Percentiles rank a stretch among this genome's conserved stretches.
phyloP scores from a whole-genome alignment of 106 monocot species.

The Dioscorea dumetorum region DNA sequence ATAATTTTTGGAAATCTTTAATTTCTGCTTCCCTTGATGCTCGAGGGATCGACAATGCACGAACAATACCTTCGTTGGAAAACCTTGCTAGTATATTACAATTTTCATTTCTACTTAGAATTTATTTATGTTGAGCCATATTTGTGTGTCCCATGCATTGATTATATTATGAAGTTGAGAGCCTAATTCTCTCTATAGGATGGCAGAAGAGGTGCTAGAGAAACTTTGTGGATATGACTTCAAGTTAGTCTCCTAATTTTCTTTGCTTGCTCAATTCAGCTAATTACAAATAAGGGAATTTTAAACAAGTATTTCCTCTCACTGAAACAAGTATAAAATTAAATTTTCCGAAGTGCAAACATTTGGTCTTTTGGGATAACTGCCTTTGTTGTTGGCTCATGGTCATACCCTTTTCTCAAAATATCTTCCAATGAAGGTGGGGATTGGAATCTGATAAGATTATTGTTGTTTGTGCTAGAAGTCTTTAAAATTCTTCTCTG shows the following conservation, averaged over 20 bases:
- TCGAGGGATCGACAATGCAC: conserved; percentile 47
- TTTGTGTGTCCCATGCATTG: too few relatives aligned
- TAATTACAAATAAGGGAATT: neutral
- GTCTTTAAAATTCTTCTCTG: too few relatives aligned
- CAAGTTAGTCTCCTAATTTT: conserved; percentile 30
- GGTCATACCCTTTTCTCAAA: too few relatives aligned
- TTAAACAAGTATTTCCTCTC: neutral
- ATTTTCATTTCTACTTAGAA: too few relatives aligned
- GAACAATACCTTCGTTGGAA: conserved; percentile 84
- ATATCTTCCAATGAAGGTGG: too few relatives aligned
- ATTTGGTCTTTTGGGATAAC: conserved; percentile 76
- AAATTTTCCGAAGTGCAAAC: conserved; percentile 36
- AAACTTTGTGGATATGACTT: conserved; percentile 53
- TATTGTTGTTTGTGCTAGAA: too few relatives aligned
- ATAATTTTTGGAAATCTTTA: too few relatives aligned
- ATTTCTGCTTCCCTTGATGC: conserved; percentile 69
- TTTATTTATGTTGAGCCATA: too few relatives aligned
- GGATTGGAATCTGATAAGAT: too few relatives aligned
- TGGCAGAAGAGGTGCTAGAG: conserved; percentile 74
- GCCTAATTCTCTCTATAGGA: too few relatives aligned
- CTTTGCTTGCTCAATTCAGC: neutral
- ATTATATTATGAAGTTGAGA: too few relatives aligned
- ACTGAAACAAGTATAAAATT: neutral
- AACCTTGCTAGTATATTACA: conserved; percentile 91
- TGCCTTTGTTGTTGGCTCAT: too few relatives aligned